These are phyloP conservation scores for Funneliformis caledonium DNA, from an alignment of 371 early-diverging fungal species.

Conservation along the genomic window DNA sequence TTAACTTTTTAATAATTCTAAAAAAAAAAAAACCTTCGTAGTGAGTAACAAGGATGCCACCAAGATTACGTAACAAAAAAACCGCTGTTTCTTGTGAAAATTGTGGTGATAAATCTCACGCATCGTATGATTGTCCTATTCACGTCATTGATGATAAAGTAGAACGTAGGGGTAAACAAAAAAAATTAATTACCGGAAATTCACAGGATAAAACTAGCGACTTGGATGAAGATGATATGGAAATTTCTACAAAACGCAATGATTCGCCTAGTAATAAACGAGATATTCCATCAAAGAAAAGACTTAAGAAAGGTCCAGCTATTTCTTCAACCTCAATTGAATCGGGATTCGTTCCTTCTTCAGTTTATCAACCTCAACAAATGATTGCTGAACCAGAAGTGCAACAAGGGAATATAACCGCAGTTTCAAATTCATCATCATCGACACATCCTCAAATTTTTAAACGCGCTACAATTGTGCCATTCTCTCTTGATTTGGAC, in stretches of 20 bases:
- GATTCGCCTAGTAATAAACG: not conserved
- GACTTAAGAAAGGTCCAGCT: not conserved
- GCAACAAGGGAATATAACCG: not conserved
- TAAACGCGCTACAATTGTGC: not conserved
- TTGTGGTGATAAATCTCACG: conserved; percentile 1
- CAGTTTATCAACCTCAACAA: not conserved
- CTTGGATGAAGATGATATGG: not conserved
- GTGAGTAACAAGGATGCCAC: not conserved
- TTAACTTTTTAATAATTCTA: not conserved
- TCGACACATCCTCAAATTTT: not conserved
- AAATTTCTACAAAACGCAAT: not conserved
- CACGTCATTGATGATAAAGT: not conserved
- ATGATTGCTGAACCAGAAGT: not conserved
- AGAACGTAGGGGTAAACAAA: not conserved
- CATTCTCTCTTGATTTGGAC: conserved; percentile 3
- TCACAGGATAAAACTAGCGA: not conserved
- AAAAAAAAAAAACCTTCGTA: not conserved
- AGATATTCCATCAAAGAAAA: not conserved
- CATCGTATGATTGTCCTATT: not conserved
- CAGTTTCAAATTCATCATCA: not conserved
- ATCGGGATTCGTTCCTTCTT: not conserved
- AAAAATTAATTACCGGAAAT: not conserved
- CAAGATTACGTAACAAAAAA: not conserved
- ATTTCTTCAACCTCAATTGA: not conserved
- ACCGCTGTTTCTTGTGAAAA: not conserved